phyloP scores from a whole-genome alignment of 176 grass and related monocot species.

The Aegilops umbellulata region DNA sequence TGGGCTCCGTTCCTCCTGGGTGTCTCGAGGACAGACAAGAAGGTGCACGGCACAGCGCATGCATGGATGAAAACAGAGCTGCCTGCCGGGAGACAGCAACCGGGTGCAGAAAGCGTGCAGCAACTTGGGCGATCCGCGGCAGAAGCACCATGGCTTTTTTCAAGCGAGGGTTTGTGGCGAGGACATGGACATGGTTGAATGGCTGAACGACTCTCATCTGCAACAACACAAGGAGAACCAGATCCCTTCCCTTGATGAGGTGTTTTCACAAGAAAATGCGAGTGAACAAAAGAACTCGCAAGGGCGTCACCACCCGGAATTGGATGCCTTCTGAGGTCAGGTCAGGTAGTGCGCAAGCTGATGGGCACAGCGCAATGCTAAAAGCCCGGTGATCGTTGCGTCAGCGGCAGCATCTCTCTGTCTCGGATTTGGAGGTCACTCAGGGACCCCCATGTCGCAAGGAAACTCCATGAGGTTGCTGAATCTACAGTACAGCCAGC shows the following conservation, averaged over 20 bases:
- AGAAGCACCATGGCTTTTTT: no score
- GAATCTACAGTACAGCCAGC: not conserved
- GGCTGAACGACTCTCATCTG: not conserved
- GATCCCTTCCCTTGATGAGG: not conserved
- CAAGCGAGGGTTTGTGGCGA: slow-evolving; percentile 16
- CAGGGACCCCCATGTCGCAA: no score
- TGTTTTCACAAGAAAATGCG: not conserved
- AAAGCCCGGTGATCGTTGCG: not conserved
- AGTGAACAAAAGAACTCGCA: not conserved
- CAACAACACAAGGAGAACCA: not conserved
- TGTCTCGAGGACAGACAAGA: not conserved
- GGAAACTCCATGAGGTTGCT: no score
- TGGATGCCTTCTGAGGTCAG: slow-evolving; percentile 25
- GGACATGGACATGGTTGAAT: not conserved
- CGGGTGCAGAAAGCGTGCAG: slow-evolving; percentile 17
- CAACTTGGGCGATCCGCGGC: not conserved
- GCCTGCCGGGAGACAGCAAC: slow-evolving; percentile 14
- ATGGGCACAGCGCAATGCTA: not conserved
- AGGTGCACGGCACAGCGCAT: not conserved
- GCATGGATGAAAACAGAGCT: slow-evolving; percentile 19
- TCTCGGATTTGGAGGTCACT: not conserved
- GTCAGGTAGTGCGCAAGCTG: not conserved
- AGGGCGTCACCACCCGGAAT: slow-evolving; percentile 27
- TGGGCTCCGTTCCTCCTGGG: not conserved
- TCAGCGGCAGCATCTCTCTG: not conserved